Conservation (phyloP, 345 rosid genomes). For the Melaleuca alternifolia region DNA sequence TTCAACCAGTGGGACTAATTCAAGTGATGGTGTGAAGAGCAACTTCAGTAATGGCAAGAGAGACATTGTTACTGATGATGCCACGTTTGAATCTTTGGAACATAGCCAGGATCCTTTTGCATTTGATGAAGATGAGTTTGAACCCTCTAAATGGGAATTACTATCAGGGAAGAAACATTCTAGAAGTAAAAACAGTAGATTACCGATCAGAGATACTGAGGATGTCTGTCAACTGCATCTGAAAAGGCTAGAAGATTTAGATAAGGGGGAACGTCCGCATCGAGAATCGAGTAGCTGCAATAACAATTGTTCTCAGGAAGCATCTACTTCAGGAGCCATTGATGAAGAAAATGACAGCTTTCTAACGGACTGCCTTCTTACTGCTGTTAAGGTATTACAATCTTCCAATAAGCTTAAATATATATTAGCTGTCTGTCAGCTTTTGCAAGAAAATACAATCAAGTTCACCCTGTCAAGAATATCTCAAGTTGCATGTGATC, state of each 20-base stretch:
- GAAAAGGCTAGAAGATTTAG: constrained; percentile 36
- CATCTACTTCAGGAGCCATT: constrained; percentile 20
- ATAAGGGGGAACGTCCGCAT: constrained; percentile 12
- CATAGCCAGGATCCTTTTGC: constrained; percentile 74
- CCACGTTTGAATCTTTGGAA: constrained; percentile 21
- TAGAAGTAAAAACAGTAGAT: constrained; percentile 21
- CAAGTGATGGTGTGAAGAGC: constrained; percentile 26
- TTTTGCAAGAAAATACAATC: neutral
- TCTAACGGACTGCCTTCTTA: constrained; percentile 75
- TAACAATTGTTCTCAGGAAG: constrained; percentile 16
- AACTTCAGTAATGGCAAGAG: constrained; percentile 17
- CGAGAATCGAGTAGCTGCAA: constrained; percentile 25
- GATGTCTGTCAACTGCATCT: constrained; percentile 22
- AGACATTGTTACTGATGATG: constrained; percentile 15
- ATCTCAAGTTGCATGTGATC: neutral
- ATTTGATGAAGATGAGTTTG: constrained; percentile 67
- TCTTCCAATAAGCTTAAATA: neutral
- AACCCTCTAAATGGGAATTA: constrained; percentile 71
- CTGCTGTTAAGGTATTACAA: constrained; percentile 68
- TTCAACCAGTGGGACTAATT: constrained; percentile 22
- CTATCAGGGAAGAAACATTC: constrained; percentile 39
- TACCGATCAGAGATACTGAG: constrained; percentile 18
- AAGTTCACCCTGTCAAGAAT: neutral
- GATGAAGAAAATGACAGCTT: constrained; percentile 48
- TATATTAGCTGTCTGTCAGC: neutral